Base-by-base conservation (phyloP, 2,329 filamentous ascomycete species). In the Neonectria neomacrospora region DNA sequence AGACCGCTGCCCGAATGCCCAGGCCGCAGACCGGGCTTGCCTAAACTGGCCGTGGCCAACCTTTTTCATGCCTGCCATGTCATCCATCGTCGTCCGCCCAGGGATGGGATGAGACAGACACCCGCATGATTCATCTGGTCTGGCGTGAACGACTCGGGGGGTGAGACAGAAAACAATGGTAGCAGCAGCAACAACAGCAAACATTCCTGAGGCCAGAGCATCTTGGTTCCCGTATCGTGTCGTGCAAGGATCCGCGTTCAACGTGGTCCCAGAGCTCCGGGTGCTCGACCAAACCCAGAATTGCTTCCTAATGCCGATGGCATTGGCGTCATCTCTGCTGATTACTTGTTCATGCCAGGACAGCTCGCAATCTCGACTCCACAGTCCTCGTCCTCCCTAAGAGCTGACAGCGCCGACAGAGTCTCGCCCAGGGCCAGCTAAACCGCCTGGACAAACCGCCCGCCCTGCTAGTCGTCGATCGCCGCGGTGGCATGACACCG, bases 311-410 rank as follows among this genome's bases (percentile, higher is more conserved):
- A 58, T 63, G 50, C 50, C 54, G 51, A 22, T 41, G 47, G 22
- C 60, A 23, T 56, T 20, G 34, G 57, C 57, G 63, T 62, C 63
- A 67, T 65, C 61, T 52, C 48, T 59, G 56, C 55, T 65, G 60
- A 67, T 71, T 71, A 59, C 64, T 63, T 61, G 48, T 69, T 71
- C 59, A 72, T 72, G 67, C 58, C 58, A 41, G 30, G 28, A 42
- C 48, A 48, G 48, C 48, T 42, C 47, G 42, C 58, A 55, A 44
- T 56, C 53, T 61, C 52, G 45, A 61, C 59, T 58, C 48, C 50
- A 63, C 67, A 58, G 68, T 61, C 54, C 66, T 41, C 54, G 53
- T 26, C 26, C 37, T 42, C 23, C 59, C 51, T 48, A 23, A 34
- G n/a, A n/a, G 30, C 48, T 42, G 50, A 45, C 30, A 44, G 47